These are phyloP conservation scores for Protea cynaroides DNA, from an alignment of 164 flowering plant species.

Conservation along the genomic window DNA sequence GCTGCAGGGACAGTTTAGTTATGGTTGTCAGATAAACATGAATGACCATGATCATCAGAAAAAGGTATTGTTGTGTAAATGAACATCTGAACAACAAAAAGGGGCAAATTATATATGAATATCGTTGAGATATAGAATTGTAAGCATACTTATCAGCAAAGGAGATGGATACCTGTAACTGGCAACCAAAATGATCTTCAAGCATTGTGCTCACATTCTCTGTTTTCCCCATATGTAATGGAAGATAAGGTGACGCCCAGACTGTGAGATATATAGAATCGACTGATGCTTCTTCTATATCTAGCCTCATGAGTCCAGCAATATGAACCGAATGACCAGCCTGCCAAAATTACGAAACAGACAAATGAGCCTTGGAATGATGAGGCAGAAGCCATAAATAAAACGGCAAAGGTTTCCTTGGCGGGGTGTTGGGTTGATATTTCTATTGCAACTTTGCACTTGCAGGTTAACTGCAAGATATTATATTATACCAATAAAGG, in stretches of 20 bases:
- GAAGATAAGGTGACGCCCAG: conserved; percentile 88
- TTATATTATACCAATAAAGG: not conserved
- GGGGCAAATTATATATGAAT: not conserved
- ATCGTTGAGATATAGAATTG: not conserved
- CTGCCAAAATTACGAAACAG: conserved; percentile 28
- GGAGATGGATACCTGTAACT: conserved; percentile 60
- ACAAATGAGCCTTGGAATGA: not conserved
- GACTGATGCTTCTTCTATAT: conserved; percentile 51
- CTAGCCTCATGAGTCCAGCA: conserved; percentile 83
- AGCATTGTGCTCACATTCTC: conserved; percentile 60
- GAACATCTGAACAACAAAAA: too few species aligned
- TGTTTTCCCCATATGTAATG: conserved; percentile 91
- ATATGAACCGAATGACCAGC: conserved; percentile 83
- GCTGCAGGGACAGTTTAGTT: conserved; percentile 38
- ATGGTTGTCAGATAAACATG: not conserved
- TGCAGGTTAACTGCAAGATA: too few species aligned
- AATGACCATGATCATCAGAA: not conserved
- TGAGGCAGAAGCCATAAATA: not conserved
- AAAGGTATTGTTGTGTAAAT: too few species aligned
- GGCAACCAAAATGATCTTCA: conserved; percentile 80
- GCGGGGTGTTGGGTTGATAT: too few species aligned
- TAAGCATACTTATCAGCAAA: not conserved
- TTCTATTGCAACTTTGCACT: too few species aligned
- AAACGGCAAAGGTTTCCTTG: not conserved
- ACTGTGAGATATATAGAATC: conserved; percentile 57